phyloP scores from a whole-genome alignment of 805 yeast species.

The Kregervanrija fluxuum region DNA sequence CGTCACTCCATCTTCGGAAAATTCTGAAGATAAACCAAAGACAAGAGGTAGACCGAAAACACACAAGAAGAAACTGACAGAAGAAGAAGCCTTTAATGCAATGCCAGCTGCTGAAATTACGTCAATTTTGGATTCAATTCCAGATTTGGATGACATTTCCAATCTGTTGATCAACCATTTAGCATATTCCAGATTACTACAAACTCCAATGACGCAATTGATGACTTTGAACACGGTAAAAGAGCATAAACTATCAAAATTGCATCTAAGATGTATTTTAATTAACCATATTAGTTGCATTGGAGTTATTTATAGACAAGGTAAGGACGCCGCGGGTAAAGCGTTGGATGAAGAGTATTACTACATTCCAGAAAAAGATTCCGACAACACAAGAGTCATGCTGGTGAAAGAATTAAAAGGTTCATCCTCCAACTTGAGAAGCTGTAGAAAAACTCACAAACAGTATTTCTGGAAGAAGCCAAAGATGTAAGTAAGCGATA shows the following conservation, averaged over 20 bases:
- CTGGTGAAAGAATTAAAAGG: slow-evolving; percentile 78
- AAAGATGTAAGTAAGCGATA: slow-evolving; percentile 12
- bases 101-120: slow-evolving; percentile 22
- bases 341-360: slow-evolving; percentile 91
- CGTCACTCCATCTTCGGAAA: slow-evolving; percentile 2
- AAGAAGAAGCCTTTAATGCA: slow-evolving; percentile 10
- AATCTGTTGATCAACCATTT: slow-evolving; percentile 73
- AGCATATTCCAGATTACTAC: slow-evolving; percentile 83
- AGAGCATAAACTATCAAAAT: slow-evolving; percentile 38
- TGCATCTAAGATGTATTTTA: slow-evolving; percentile 39
- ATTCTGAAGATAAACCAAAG: slow-evolving; percentile 7
- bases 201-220: slow-evolving; percentile 75
- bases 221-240: slow-evolving; percentile 48
- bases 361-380: slow-evolving; percentile 78
- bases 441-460: slow-evolving; percentile 90
- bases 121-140: slow-evolving; percentile 25
- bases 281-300: slow-evolving; percentile 47
- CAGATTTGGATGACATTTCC: slow-evolving; percentile 44
- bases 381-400: slow-evolving; percentile 57
- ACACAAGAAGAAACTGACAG: slow-evolving; percentile 2
- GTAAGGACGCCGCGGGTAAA: slow-evolving; percentile 96
- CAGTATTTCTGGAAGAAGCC: slow-evolving; percentile 75
- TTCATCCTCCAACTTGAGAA: slow-evolving; percentile 62
- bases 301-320: slow-evolving; percentile 84
- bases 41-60: slow-evolving; percentile 8